phyloP scores from a whole-genome alignment of 352 stramenopile genomes.

The Pythium brachiatum region DNA sequence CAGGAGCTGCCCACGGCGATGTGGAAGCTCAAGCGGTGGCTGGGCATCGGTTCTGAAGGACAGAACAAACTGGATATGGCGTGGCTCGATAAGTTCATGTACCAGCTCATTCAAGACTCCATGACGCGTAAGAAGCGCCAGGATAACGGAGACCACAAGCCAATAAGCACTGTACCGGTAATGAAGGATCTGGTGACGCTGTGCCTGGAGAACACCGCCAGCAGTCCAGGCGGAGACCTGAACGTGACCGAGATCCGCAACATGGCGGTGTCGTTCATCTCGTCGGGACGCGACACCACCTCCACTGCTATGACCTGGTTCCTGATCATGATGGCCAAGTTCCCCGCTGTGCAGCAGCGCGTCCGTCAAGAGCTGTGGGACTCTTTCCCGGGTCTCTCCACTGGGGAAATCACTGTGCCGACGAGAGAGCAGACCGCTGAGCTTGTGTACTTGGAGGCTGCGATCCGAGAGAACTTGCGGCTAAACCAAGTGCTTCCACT shows the following conservation, averaged over 20 bases:
- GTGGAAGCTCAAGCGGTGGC: conserved; percentile 40
- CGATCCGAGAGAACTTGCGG: conserved; percentile 63
- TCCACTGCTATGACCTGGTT: conserved; percentile 67
- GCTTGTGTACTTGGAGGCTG: conserved; percentile 64
- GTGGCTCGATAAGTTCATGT: conserved; percentile 22
- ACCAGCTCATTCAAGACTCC: conserved; percentile 20
- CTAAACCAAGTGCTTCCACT: conserved; percentile 51
- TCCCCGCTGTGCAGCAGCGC: conserved; percentile 43
- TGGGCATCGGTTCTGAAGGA: conserved; percentile 34
- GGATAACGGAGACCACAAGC: no score
- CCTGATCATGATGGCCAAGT: conserved; percentile 63
- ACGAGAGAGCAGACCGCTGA: conserved; percentile 46
- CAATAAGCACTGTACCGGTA: no score
- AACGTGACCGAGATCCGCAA: conserved; percentile 43
- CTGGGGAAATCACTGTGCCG: conserved; percentile 17
- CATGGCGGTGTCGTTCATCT: conserved; percentile 76
- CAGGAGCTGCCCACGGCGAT: conserved; percentile 28
- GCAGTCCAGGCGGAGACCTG: no score
- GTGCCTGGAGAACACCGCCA: no score
- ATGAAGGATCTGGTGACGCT: no score
- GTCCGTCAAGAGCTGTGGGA: conserved; percentile 40
- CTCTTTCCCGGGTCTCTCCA: conserved; percentile 26
- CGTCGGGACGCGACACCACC: conserved; percentile 74
- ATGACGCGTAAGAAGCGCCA: conserved; percentile 18
- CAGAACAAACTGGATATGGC: conserved; percentile 26